phyloP scores from a whole-genome alignment of 495 filamentous ascomycete species.

The Astrothelium macrocarpum region DNA sequence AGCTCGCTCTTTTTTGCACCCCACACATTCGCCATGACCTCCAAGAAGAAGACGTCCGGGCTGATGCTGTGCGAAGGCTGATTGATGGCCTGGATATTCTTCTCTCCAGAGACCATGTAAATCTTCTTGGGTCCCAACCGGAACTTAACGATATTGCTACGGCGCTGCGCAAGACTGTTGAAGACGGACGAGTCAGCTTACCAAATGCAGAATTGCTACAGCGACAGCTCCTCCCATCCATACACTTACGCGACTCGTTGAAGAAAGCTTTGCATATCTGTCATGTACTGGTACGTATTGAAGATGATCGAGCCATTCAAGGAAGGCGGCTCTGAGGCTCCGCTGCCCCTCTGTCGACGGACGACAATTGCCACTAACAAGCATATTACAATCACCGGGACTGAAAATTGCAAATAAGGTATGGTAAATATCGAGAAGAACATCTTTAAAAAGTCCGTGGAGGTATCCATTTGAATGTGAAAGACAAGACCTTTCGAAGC shows the following conservation, averaged over 20 bases:
- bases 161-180: not conserved
- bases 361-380: not conserved
- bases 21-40: not conserved
- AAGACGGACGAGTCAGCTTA: too few relatives aligned
- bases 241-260: not conserved
- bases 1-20: not conserved
- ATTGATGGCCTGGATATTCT: not conserved
- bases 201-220: too few relatives aligned
- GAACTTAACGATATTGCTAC: not conserved
- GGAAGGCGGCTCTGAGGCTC: not conserved
- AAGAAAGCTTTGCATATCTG: not conserved
- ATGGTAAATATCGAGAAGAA: not conserved
- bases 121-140: not conserved
- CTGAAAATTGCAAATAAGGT: not conserved
- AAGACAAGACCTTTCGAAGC: too few relatives aligned
- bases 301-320: not conserved
- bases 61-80: not conserved
- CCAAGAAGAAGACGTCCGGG: not conserved
- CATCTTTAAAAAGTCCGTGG: not conserved
- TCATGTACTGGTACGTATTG: not conserved
- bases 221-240: not conserved
- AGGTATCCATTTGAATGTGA: not conserved
- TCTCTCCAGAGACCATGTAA: not conserved
- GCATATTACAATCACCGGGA: not conserved
- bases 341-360: not conserved